Conservation (phyloP, 2,329 filamentous ascomycete genomes). For the Cladophialophora psammophila region DNA sequence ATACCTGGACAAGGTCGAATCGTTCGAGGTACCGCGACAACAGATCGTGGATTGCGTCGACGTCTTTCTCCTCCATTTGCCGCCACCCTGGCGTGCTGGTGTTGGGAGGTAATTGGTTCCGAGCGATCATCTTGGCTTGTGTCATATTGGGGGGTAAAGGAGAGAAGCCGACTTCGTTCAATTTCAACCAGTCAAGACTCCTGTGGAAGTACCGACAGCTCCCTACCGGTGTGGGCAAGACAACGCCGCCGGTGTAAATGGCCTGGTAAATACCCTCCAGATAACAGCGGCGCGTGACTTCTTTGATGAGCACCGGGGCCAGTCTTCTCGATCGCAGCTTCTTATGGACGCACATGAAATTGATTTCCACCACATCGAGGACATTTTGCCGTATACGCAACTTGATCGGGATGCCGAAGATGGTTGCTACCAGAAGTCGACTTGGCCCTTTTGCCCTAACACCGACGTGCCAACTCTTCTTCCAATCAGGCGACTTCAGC, state of each 20-base stretch:
- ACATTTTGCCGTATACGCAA: constrained; percentile 79
- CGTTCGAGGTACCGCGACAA: constrained; percentile 78
- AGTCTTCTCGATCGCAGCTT: constrained; percentile 93
- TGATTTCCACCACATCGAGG: constrained; percentile 87
- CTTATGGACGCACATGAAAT: constrained; percentile 98
- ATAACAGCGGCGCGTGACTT: constrained; percentile 93
- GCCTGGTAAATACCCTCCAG: constrained; percentile 88
- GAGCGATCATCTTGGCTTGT: constrained; percentile 81
- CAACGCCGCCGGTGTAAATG: constrained; percentile 90
- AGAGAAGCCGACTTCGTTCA: constrained; percentile 94
- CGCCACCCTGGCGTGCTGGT: constrained; percentile 79
- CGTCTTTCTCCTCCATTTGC: constrained; percentile 78
- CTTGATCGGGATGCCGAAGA: constrained; percentile 87
- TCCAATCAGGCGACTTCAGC: constrained; percentile 92
- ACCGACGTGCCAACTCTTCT: constrained; percentile 91
- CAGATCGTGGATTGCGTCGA: constrained; percentile 76
- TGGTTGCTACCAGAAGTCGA: constrained; percentile 90
- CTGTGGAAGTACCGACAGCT: constrained; percentile 97
- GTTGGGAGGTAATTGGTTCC: constrained; percentile 79
- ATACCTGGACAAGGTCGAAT: constrained; percentile 85
- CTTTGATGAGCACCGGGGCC: constrained; percentile 93
- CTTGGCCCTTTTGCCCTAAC: constrained; percentile 79
- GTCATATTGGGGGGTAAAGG: constrained; percentile 84
- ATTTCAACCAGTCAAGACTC: constrained; percentile 92
- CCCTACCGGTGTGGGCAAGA: constrained; percentile 89